A percentile compares a stretch with the other conserved stretches of the same genome.
Conservation (phyloP, 352 stramenopile species). For the Pythium dissimile region DNA sequence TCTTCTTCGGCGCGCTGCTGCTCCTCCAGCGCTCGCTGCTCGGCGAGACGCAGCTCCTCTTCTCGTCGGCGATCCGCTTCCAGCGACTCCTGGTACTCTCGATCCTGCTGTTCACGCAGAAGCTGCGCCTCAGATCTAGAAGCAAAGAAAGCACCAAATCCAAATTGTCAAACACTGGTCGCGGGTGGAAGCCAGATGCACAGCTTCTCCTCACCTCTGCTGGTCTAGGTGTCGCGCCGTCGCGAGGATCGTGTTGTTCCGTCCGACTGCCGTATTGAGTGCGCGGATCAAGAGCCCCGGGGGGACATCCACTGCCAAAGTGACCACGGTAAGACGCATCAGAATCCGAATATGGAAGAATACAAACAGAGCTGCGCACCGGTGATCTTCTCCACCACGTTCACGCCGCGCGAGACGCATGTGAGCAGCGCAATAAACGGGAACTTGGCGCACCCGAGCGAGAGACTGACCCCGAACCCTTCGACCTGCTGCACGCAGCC, state of each 20-base stretch:
- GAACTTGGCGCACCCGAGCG: constrained; percentile 80
- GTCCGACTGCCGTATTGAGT: constrained; percentile 52
- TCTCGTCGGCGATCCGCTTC: constrained; percentile 85
- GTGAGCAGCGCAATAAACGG: constrained; percentile 78
- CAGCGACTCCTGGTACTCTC: constrained; percentile 91
- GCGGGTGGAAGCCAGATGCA: neutral
- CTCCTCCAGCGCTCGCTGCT: constrained; percentile 31
- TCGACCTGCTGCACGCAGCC: constrained; percentile 79
- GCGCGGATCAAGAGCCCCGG: constrained; percentile 55
- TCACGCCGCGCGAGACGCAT: constrained; percentile 72
- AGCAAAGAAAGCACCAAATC: neutral
- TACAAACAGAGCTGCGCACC: constrained; percentile 23
- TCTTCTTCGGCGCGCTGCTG: constrained; percentile 38
- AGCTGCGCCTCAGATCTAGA: constrained; percentile 73
- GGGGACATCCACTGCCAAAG: constrained; percentile 47
- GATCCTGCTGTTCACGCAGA: constrained; percentile 91
- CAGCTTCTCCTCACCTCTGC: constrained; percentile 35
- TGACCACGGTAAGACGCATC: neutral
- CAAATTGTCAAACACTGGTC: neutral
- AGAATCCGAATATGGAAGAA: neutral
- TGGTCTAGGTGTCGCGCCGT: constrained; percentile 66
- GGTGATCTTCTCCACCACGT: constrained; percentile 85
- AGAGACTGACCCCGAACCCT: constrained; percentile 75
- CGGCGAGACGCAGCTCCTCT: constrained; percentile 44
- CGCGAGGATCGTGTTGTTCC: constrained; percentile 74